Evolutionary conservation across 805 yeast genomes (phyloP).

Genomic region (Saccharomycopsis guyanensis): DNA sequence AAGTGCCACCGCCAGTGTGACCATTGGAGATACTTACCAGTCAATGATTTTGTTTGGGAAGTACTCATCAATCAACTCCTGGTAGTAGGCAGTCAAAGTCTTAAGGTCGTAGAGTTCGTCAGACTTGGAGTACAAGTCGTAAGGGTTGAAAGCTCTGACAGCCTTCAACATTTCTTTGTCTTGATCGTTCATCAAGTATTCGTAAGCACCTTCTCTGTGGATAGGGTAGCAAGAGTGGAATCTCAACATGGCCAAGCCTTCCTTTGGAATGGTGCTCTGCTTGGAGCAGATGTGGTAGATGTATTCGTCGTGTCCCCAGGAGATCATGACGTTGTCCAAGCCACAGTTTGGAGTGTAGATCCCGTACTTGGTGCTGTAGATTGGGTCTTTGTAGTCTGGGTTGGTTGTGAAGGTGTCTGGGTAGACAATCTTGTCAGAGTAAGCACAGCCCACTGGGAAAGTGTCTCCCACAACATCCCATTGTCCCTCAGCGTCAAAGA

Average conservation of each 20-base stretch:
- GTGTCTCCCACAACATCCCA: conserved; percentile 81
- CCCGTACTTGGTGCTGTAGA: conserved; percentile 58
- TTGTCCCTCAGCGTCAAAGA: conserved; percentile 67
- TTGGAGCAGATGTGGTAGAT: conserved; percentile 65
- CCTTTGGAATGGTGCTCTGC: conserved; percentile 56
- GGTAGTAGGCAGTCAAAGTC: conserved; percentile 47
- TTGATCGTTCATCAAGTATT: conserved; percentile 53
- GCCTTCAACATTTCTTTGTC: conserved; percentile 55
- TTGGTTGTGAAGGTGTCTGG: conserved; percentile 51
- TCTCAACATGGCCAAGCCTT: conserved; percentile 65
- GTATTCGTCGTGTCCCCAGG: conserved; percentile 77
- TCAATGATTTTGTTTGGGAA: conserved; percentile 51
- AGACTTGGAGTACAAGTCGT: conserved; percentile 58
- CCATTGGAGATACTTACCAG: conserved; percentile 36
- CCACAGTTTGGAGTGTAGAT: conserved; percentile 60
- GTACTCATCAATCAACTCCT: conserved; percentile 56
- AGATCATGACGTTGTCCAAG: conserved; percentile 57
- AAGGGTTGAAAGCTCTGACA: conserved; percentile 57
- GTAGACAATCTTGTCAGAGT: conserved; percentile 50
- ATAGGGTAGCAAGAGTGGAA: conserved; percentile 71
- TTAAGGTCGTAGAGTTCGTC: conserved; percentile 43
- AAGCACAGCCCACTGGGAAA: conserved; percentile 66
- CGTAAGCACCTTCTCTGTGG: conserved; percentile 65
- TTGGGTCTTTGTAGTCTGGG: conserved; percentile 55
- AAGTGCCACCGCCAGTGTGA: too few species aligned